These are phyloP conservation scores for Didymella pomorum DNA, from an alignment of 2,329 filamentous ascomycete species.

Conservation along the genomic window DNA sequence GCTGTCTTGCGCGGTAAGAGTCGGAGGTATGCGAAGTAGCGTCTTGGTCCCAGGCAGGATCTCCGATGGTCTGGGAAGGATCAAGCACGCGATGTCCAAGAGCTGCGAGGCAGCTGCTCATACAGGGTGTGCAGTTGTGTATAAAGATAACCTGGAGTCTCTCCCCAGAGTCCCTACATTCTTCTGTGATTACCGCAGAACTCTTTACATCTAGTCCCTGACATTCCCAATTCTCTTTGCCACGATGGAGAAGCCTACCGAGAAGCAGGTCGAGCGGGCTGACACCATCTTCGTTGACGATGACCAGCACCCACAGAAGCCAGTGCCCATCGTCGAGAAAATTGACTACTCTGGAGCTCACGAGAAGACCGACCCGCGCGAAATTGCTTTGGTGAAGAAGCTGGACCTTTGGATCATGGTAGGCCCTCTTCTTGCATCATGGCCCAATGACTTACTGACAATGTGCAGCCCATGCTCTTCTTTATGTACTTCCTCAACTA, in stretches of 20 bases:
- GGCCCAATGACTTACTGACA: too few species aligned
- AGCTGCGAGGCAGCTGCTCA: too few species aligned
- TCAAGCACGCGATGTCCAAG: too few species aligned
- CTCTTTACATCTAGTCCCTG: not conserved
- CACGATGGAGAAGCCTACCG: not conserved
- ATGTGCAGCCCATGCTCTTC: not conserved
- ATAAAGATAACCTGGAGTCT: not conserved
- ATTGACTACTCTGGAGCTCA: not conserved
- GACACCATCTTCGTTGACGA: not conserved
- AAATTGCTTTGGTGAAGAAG: not conserved
- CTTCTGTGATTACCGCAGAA: not conserved
- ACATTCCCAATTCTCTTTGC: too few species aligned
- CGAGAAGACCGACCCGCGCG: not conserved
- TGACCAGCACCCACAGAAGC: not conserved
- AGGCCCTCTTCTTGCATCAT: too few species aligned
- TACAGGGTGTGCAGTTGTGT: not conserved
- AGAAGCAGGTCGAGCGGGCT: not conserved
- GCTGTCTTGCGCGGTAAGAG: too few species aligned
- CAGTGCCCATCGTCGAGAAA: not conserved
- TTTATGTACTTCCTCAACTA: not conserved
- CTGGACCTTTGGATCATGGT: not conserved
- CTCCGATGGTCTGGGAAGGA: too few species aligned
- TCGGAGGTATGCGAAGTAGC: too few species aligned
- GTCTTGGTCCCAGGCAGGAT: too few species aligned
- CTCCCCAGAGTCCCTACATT: not conserved